Evolutionary conservation across 2,329 filamentous ascomycete species (phyloP).

Genomic region (Venturia nashicola): DNA sequence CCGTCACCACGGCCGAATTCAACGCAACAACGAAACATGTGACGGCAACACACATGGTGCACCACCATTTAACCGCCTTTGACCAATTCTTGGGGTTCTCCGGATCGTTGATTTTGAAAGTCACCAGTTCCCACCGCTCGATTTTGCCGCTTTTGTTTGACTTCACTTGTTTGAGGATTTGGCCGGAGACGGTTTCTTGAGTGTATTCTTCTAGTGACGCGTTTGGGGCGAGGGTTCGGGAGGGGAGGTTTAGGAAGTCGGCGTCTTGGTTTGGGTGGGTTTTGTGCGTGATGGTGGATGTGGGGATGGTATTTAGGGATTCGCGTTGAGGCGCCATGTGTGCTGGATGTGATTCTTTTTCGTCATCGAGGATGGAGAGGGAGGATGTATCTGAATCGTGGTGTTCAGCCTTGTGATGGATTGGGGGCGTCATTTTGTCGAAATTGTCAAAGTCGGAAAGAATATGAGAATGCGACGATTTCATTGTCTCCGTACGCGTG

Average conservation of each 20-base stretch:
- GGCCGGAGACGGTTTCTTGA: slow-evolving; percentile 47
- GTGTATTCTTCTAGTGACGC: slow-evolving; percentile 51
- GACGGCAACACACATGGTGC: slow-evolving; percentile 68
- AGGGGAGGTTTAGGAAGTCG: slow-evolving; percentile 48
- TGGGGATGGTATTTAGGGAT: background rate
- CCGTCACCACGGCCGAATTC: slow-evolving; percentile 62
- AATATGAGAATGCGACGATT: background rate
- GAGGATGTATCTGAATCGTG: background rate
- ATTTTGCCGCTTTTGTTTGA: slow-evolving; percentile 42
- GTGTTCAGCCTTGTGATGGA: background rate
- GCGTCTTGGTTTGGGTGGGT: background rate
- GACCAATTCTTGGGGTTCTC: slow-evolving; percentile 82
- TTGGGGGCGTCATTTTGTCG: background rate
- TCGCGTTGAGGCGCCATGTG: background rate
- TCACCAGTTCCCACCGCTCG: slow-evolving; percentile 49
- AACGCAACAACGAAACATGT: slow-evolving; percentile 36
- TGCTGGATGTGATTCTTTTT: background rate
- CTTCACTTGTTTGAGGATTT: slow-evolving; percentile 42
- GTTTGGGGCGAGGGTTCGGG: slow-evolving; percentile 51
- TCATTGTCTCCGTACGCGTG: background rate
- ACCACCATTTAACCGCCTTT: slow-evolving; percentile 62
- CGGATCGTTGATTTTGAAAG: slow-evolving; percentile 58
- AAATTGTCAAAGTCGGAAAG: background rate
- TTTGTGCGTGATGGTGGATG: background rate
- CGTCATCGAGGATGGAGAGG: background rate